These are phyloP conservation scores for Platanthera guangdongensis DNA, from an alignment of 106 monocot species.

Conservation along the genomic window DNA sequence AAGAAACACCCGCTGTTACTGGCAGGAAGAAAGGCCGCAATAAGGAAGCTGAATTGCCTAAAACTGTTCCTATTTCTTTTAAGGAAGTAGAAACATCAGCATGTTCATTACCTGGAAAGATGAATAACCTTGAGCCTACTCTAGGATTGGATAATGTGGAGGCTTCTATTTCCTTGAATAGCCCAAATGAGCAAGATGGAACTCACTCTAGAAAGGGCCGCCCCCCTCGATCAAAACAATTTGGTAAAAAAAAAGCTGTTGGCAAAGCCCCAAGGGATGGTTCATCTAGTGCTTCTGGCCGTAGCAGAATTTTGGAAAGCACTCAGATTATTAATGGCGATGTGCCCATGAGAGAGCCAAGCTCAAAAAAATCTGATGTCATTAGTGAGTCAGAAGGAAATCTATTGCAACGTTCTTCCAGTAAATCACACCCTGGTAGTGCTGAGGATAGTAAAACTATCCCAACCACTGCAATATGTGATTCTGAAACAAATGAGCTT, in stretches of 20 bases:
- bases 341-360: conserved; percentile 13
- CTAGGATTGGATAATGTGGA: conserved; percentile 5
- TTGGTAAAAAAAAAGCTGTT: conserved; percentile 2
- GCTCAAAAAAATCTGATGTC: conserved; percentile 26
- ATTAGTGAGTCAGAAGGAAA: conserved; percentile 34
- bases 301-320: conserved; percentile 6
- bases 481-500: no score
- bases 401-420: conserved; percentile 16
- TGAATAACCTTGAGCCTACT: conserved; percentile 5
- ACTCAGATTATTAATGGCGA: neutral
- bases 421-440: conserved; percentile 5
- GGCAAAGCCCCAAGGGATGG: neutral
- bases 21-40: conserved; percentile 6
- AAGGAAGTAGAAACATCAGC: conserved; percentile 11
- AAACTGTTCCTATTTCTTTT: conserved; percentile 11
- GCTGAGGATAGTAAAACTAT: no score
- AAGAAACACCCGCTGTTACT: conserved; percentile 10
- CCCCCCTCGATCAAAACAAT: conserved; percentile 19
- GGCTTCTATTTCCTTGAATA: neutral
- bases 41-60: conserved; percentile 8
- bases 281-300: neutral
- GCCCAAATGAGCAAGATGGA: conserved; percentile 2
- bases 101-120: conserved; percentile 12
- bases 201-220: conserved; percentile 22
- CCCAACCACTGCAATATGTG: no score